Conservation (phyloP, 2,329 filamentous ascomycete species). For the Pseudogymnoascus sp. region DNA sequence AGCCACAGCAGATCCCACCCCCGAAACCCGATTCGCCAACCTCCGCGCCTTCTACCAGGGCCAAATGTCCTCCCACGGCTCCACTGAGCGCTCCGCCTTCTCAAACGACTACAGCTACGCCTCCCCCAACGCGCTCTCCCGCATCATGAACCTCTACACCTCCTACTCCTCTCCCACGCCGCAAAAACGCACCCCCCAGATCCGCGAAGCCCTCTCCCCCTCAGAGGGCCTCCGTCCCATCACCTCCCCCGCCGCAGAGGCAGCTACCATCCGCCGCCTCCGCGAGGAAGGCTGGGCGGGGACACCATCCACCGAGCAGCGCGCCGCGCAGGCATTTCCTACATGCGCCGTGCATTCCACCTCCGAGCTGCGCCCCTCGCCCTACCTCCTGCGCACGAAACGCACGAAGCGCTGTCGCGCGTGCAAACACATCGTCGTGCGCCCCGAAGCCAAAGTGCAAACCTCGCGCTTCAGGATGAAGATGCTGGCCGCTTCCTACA, state of each 20-base stretch:
- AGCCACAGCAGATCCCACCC: slow-evolving; percentile 31
- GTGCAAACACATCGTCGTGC: slow-evolving; percentile 90
- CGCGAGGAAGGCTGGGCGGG: slow-evolving; percentile 52
- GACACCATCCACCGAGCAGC: slow-evolving; percentile 45
- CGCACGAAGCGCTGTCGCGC: slow-evolving; percentile 86
- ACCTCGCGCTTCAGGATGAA: slow-evolving; percentile 89
- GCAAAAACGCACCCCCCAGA: slow-evolving; percentile 50
- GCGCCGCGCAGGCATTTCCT: slow-evolving; percentile 11
- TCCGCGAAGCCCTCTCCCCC: slow-evolving; percentile 67
- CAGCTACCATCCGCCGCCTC: slow-evolving; percentile 53
- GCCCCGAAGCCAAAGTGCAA: slow-evolving; percentile 83
- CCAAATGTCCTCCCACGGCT: slow-evolving; percentile 58
- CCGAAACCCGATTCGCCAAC: slow-evolving; percentile 64
- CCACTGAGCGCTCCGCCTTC: slow-evolving; percentile 47
- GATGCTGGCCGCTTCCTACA: slow-evolving; percentile 77
- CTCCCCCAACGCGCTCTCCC: slow-evolving; percentile 72
- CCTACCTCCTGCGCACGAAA: slow-evolving; percentile 79
- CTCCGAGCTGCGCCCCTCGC: slow-evolving; percentile 69
- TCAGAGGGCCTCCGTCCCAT: slow-evolving; percentile 64
- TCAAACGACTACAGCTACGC: slow-evolving; percentile 47
- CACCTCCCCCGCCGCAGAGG: slow-evolving; percentile 40
- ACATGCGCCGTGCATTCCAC: slow-evolving; percentile 46
- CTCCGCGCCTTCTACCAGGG: slow-evolving; percentile 73
- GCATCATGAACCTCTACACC: slow-evolving; percentile 89
- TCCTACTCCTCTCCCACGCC: slow-evolving; percentile 30